A percentile compares a stretch with the other conserved stretches of the same genome.
These are phyloP conservation scores for Pseudoturritis turrita DNA, from an alignment of 345 rosid species.

Conservation along the genomic window DNA sequence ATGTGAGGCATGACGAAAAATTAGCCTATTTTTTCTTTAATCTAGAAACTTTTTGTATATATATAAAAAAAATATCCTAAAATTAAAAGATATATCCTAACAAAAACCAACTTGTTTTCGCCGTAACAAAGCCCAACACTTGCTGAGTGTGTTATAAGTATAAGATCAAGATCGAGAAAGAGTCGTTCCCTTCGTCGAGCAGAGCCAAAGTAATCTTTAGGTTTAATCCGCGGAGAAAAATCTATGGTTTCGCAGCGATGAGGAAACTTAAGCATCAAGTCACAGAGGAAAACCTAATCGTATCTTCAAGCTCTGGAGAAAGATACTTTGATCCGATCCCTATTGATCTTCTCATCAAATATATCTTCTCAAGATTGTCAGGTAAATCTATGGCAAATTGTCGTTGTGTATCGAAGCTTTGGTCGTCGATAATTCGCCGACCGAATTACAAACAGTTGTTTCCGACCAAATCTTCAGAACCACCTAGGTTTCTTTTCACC, in stretches of 20 bases:
- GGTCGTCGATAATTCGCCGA: background rate
- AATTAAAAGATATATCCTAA: background rate
- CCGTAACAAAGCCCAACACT: background rate
- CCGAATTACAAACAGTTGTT: background rate
- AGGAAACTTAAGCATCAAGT: background rate
- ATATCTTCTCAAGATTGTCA: too few relatives aligned
- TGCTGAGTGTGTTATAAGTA: background rate
- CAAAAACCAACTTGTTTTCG: background rate
- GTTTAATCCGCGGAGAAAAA: too few relatives aligned
- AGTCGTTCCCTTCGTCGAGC: too few relatives aligned
- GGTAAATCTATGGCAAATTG: background rate
- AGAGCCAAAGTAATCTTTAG: too few relatives aligned
- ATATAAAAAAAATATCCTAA: background rate
- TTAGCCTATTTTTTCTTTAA: too few relatives aligned
- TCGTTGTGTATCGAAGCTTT: background rate
- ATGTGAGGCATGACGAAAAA: too few relatives aligned
- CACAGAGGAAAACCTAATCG: background rate
- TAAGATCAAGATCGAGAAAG: background rate
- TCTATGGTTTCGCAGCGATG: background rate
- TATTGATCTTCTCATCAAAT: too few relatives aligned
- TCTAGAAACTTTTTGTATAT: too few relatives aligned
- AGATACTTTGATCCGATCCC: background rate
- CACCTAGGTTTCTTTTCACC: background rate
- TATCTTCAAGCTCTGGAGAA: background rate
- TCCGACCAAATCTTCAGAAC: too few relatives aligned